A percentile compares a stretch with the other conserved stretches of the same genome.
Conservation (phyloP, 192 early-diverging fungal species). For the Rhizoclosmatium globosum region DNA sequence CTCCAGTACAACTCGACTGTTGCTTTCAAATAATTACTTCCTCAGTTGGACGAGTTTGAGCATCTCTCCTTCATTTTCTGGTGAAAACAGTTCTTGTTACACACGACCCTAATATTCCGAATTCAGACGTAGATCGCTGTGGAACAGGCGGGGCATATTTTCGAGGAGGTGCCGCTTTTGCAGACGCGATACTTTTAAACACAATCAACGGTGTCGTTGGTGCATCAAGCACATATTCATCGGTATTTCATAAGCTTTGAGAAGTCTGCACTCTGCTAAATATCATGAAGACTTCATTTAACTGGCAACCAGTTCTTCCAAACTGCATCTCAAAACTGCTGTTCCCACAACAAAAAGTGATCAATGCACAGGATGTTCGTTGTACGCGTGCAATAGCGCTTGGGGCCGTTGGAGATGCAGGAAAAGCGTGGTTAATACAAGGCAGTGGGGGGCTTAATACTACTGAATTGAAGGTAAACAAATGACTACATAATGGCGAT, state of each 20-base stretch:
- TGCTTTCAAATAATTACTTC: conserved; percentile 3
- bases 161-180: conserved; percentile 13
- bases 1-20: not conserved
- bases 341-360: not conserved
- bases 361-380: not conserved
- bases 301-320: conserved; percentile 12
- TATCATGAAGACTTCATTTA: conserved; percentile 3
- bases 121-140: conserved; percentile 12
- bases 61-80: not conserved
- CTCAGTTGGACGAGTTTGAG: not conserved
- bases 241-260: not conserved
- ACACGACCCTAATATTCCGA: not conserved
- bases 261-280: not conserved
- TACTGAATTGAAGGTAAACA: not conserved
- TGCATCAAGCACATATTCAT: not conserved
- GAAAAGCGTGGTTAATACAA: conserved; percentile 22
- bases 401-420: not conserved
- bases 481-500: not conserved
- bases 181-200: conserved; percentile 25
- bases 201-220: conserved; percentile 27
- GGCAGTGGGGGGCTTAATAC: not conserved
- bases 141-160: conserved; percentile 1
- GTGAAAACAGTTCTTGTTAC: not conserved
- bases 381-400: conserved; percentile 18
- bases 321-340: not conserved